These are phyloP conservation scores for Bryoerythrophyllum caledonicum DNA, from an alignment of 225 moss, liverwort and hornwort genomes.

Conservation along the genomic window DNA sequence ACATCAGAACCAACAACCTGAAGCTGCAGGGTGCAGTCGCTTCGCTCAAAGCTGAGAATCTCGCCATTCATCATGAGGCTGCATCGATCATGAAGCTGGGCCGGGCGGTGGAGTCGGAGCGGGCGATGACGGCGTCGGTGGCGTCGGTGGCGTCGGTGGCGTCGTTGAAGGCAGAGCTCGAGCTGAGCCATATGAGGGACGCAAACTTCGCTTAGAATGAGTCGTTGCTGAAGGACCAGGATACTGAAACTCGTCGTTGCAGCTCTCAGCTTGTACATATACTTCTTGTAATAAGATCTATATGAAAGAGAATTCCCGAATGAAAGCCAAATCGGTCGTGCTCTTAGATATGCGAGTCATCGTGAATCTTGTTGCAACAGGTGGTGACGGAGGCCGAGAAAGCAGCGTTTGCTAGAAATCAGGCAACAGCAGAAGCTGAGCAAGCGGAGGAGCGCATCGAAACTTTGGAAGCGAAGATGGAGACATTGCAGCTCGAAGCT, in stretches of 20 bases:
- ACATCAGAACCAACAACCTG: slow-evolving; percentile 39
- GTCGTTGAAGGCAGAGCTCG: slow-evolving; percentile 35
- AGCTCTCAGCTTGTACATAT: slow-evolving; percentile 18
- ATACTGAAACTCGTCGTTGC: slow-evolving; percentile 15
- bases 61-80: slow-evolving; percentile 11
- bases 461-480: slow-evolving; percentile 43
- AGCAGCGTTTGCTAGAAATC: slow-evolving; percentile 27
- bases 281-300: slow-evolving; percentile 10
- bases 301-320: no score
- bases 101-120: slow-evolving; percentile 39
- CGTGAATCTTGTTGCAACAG: slow-evolving; percentile 28
- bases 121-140: slow-evolving; percentile 35
- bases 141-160: slow-evolving; percentile 7
- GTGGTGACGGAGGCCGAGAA: slow-evolving; percentile 52
- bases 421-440: slow-evolving; percentile 44
- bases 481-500: slow-evolving; percentile 35
- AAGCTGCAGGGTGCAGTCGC: slow-evolving; percentile 33
- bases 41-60: slow-evolving; percentile 27
- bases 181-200: slow-evolving; percentile 45
- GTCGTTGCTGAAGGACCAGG: slow-evolving; percentile 27
- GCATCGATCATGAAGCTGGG: slow-evolving; percentile 30
- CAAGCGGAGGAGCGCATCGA: slow-evolving; percentile 40
- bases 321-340: no score
- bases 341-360: no score
- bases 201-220: slow-evolving; percentile 34